Conservation (phyloP, 441 rosid species). For the Macaranga tanarius region DNA sequence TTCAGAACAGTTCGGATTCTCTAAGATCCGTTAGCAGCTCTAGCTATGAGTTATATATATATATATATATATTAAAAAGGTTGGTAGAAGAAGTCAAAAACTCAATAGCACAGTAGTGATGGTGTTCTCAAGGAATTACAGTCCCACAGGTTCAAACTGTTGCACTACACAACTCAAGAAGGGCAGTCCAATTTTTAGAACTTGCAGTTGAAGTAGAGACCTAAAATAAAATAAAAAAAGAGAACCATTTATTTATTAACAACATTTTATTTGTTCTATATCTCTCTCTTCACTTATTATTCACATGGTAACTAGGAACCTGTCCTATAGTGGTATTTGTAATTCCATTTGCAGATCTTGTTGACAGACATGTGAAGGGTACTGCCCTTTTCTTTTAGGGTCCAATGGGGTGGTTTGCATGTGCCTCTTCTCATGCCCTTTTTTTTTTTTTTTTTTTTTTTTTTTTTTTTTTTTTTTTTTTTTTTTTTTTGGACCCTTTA, state of each 20-base stretch:
- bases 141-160: slow-evolving; percentile 13
- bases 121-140: slow-evolving; percentile 20
- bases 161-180: not conserved
- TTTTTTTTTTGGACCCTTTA: slow-evolving; percentile 8
- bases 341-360: slow-evolving; percentile 42
- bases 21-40: no score
- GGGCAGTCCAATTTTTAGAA: slow-evolving; percentile 24
- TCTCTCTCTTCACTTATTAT: slow-evolving; percentile 41
- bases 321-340: slow-evolving; percentile 39
- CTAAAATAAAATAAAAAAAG: not conserved
- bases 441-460: not conserved
- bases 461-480: not conserved
- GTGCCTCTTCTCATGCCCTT: slow-evolving; percentile 33
- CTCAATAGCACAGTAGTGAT: not conserved
- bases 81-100: no score
- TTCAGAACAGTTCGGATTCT: no score
- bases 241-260: not conserved
- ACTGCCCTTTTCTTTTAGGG: slow-evolving; percentile 33
- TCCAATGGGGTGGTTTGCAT: slow-evolving; percentile 46
- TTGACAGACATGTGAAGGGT: slow-evolving; percentile 57
- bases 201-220: slow-evolving; percentile 29
- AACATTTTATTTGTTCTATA: slow-evolving; percentile 4
- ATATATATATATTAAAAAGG: no score
- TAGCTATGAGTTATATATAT: no score
- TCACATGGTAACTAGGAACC: slow-evolving; percentile 46